phyloP scores from a whole-genome alignment of 1,284 basidiomycete species.

The Moesziomyces sp. region DNA sequence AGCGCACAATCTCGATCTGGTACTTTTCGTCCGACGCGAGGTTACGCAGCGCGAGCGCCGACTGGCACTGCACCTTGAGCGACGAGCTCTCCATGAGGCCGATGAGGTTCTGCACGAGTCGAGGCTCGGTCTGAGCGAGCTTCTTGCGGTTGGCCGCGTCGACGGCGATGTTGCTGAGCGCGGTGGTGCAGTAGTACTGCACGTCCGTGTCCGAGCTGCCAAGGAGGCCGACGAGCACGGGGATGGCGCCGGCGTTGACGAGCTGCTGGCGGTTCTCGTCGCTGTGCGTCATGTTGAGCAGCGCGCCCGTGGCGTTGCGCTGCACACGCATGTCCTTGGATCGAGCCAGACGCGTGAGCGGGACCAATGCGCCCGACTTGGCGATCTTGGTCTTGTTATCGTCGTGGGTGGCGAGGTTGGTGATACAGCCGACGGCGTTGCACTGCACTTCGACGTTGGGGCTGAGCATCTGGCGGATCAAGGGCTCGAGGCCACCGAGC shows the following conservation, averaged over 20 bases:
- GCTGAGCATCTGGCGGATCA: constrained; percentile 98
- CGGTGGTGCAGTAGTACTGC: constrained; percentile 99
- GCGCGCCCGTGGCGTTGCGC: constrained; percentile 95
- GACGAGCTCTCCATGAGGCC: constrained; percentile 96
- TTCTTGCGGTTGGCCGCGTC: constrained; percentile 83
- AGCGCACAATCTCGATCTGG: constrained; percentile 97
- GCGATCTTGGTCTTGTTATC: constrained; percentile 99
- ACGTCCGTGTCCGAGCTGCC: constrained; percentile 99
- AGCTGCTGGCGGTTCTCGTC: constrained; percentile 99
- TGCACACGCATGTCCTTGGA: constrained; percentile 99
- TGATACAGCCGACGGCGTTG: constrained; percentile 99
- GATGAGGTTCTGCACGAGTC: constrained; percentile 92
- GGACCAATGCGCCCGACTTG: constrained; percentile 96
- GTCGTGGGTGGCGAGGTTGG: constrained; percentile 98
- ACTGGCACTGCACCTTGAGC: constrained; percentile 98
- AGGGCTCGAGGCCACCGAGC: constrained; percentile 94
- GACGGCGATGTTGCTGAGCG: constrained; percentile 92
- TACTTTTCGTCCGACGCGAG: constrained; percentile 99
- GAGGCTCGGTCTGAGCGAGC: constrained; percentile 92
- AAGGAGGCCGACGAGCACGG: constrained; percentile 92
- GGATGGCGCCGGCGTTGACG: constrained; percentile 97
- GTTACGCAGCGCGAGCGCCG: constrained; percentile 94
- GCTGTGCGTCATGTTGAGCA: constrained; percentile 96
- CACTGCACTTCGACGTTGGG: constrained; percentile 99
- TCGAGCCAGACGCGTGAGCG: constrained; percentile 92